phyloP scores from a whole-genome alignment of 1,139 yeast species.

The Candida labiduridarum region DNA sequence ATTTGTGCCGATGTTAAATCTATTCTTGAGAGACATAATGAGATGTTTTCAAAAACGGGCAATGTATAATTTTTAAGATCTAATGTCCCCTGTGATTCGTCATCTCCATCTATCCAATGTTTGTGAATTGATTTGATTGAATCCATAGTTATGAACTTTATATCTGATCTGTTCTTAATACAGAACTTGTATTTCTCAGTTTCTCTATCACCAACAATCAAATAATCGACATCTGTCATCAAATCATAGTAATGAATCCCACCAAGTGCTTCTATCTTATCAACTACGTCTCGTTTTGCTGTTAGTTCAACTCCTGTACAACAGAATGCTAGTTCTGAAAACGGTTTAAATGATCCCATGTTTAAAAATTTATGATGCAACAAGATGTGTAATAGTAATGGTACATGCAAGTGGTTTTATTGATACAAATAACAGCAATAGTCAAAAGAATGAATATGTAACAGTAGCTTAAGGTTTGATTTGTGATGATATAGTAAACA shows the following conservation, averaged over 20 bases:
- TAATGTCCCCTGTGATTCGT: constrained; percentile 17
- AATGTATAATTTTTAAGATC: constrained; percentile 30
- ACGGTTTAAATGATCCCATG: constrained; percentile 24
- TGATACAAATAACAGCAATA: not conserved
- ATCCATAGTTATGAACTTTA: constrained; percentile 54
- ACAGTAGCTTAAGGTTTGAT: not conserved
- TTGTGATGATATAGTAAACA: not conserved
- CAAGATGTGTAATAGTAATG: not conserved
- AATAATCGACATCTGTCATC: constrained; percentile 65
- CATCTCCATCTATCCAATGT: constrained; percentile 58
- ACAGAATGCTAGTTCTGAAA: constrained; percentile 41
- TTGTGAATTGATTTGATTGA: constrained; percentile 48
- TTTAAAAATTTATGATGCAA: not conserved
- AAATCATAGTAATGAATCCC: constrained; percentile 63
- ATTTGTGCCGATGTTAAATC: constrained; percentile 17
- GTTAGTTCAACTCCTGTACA: constrained; percentile 41
- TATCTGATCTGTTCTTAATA: constrained; percentile 59
- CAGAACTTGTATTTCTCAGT: constrained; percentile 73
- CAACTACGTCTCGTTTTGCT: constrained; percentile 34
- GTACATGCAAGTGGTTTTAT: not conserved
- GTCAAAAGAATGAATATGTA: not conserved
- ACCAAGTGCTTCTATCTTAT: constrained; percentile 58
- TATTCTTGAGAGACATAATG: constrained; percentile 57
- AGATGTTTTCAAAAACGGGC: constrained; percentile 49
- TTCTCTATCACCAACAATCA: constrained; percentile 67